Evolutionary conservation across 139 green algal genomes (phyloP).

Genomic region (Pycnococcus provasolii): DNA sequence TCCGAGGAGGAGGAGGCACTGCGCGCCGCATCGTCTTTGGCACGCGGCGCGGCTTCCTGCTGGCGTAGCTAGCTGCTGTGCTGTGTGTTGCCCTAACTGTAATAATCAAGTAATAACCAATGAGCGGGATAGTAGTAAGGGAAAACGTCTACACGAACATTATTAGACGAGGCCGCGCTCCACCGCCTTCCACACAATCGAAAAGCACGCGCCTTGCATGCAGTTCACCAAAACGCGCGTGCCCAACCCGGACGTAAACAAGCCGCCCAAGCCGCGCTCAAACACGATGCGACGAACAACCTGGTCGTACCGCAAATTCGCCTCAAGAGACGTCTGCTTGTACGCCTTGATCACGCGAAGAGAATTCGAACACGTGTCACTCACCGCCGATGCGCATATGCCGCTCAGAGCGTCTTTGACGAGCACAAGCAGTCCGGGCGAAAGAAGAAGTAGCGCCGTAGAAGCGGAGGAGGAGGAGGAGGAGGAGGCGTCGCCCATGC

Average conservation of each 20-base stretch:
- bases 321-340: slow-evolving; percentile 60
- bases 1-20: too few relatives aligned
- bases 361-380: slow-evolving; percentile 69
- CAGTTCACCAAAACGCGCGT: neutral
- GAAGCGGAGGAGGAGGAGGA: neutral
- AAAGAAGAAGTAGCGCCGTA: neutral
- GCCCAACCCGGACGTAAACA: slow-evolving; percentile 57
- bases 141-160: neutral
- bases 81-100: too few relatives aligned
- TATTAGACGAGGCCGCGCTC: neutral
- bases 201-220: neutral
- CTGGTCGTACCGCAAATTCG: slow-evolving; percentile 52
- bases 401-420: slow-evolving; percentile 65
- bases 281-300: slow-evolving; percentile 51
- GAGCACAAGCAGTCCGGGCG: slow-evolving; percentile 34
- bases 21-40: too few relatives aligned
- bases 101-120: too few relatives aligned
- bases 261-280: slow-evolving; percentile 58
- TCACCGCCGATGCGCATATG: slow-evolving; percentile 61
- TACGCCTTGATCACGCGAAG: slow-evolving; percentile 75
- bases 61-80: too few relatives aligned
- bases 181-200: neutral
- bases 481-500: neutral
- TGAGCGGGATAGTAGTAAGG: too few relatives aligned
- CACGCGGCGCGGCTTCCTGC: too few relatives aligned